A percentile compares a stretch with the other conserved stretches of the same genome.
Conservation (phyloP, 2,329 filamentous ascomycete species). For the Lachnellula occidentalis region DNA sequence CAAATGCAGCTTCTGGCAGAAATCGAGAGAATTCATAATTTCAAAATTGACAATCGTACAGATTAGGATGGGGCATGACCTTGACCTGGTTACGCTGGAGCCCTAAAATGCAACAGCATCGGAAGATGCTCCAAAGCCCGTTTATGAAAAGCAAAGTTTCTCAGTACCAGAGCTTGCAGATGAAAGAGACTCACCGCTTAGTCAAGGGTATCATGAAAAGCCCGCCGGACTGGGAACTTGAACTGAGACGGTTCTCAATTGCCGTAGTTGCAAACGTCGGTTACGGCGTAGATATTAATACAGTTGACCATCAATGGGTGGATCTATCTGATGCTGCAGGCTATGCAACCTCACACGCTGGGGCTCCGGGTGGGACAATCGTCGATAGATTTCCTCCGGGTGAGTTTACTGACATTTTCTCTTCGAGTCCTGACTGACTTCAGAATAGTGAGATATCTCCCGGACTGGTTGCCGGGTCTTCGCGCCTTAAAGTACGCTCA, state of each 20-base stretch:
- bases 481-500: no score
- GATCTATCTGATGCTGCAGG: no score
- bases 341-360: no score
- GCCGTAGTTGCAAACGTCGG: background rate
- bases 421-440: no score
- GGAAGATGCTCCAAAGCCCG: slow-evolving; percentile 37
- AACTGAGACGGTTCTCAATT: slow-evolving; percentile 17
- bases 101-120: slow-evolving; percentile 36
- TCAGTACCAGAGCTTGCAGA: slow-evolving; percentile 23
- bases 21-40: background rate
- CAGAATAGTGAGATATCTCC: no score
- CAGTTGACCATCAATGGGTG: background rate
- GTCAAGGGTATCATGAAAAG: slow-evolving; percentile 28
- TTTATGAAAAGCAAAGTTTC: slow-evolving; percentile 35
- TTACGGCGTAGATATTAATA: background rate
- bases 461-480: no score
- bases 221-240: slow-evolving; percentile 33
- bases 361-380: no score
- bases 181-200: slow-evolving; percentile 28
- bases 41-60: background rate
- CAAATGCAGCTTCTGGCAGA: no score
- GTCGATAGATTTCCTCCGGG: no score
- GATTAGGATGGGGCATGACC: slow-evolving; percentile 37
- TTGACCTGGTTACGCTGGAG: slow-evolving; percentile 38
- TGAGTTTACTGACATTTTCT: no score